Evolutionary conservation across 2,329 filamentous ascomycete genomes (phyloP), one percentile per base, ranked within the genome.

Genomic region (Arthroderma sp.): DNA sequence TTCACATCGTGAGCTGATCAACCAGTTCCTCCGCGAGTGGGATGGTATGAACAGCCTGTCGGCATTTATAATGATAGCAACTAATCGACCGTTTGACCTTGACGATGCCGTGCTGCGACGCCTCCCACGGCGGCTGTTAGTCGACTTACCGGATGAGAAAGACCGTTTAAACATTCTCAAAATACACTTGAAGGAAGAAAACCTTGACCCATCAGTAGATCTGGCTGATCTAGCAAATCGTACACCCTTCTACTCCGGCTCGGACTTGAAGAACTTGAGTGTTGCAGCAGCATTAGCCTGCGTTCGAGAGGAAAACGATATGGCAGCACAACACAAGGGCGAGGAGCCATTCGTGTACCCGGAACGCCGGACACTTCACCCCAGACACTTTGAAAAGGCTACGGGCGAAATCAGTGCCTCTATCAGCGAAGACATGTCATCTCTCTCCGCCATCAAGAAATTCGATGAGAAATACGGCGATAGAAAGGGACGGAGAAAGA

Each of bases 31-130:
- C 41, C 83, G 87, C 44, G 89, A 96, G 62, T 96, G 89, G 91
- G 91, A 96, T 55, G 91, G 91, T 7, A 82, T 96, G 70, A 83
- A 84, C 54, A 72, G 79, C 47, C 75, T 80, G 39, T 83, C 83
- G 11, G 86, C 89, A 2, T 96, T 98, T 61, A 89, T 98, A 63
- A 95, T 98, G 87, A 87, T 96, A 0, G 89, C 91, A 29, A 96
- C 88, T 6, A 96, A 98, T 63, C 75, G 89, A 6, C 91, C 91
- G 0, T 95, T 94, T 57, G 91, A 96, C 57, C 76, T 98, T 1
- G 91, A 98, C 56, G 66, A 71, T 38, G 72, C 71, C 3, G 66
- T 72, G 15, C 62, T 74, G 22, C 66, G 72, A 11, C 69, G 72
- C 42, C 60, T 72, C 3, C 71, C 71, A 1, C 59, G 68, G 28